Percentiles rank a stretch among this genome's conserved stretches.
phyloP scores from a whole-genome alignment of 2,329 filamentous ascomycete genomes.

The Parastagonospora avenae region DNA sequence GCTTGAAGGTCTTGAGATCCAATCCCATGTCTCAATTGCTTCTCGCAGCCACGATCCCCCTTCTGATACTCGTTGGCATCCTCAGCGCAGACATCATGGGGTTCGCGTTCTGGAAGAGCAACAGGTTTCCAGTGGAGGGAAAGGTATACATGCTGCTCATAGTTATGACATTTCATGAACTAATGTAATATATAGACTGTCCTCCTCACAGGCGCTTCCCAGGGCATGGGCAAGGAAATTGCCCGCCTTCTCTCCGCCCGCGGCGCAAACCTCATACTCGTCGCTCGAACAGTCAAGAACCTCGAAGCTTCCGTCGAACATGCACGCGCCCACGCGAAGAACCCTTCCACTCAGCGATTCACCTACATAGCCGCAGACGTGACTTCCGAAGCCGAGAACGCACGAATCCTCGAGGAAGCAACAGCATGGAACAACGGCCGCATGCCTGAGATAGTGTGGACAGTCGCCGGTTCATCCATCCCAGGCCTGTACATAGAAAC shows the following conservation, averaged over 20 bases:
- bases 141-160: conserved; percentile 62
- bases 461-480: conserved; percentile 75
- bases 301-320: conserved; percentile 72
- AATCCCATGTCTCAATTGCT: conserved; percentile 48
- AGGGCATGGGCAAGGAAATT: conserved; percentile 84
- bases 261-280: conserved; percentile 85
- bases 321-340: conserved; percentile 70
- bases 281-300: conserved; percentile 77
- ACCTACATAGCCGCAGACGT: conserved; percentile 85
- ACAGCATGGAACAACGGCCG: conserved; percentile 76
- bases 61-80: conserved; percentile 44
- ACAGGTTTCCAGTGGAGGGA: conserved; percentile 83
- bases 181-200: conserved; percentile 66
- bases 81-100: conserved; percentile 64
- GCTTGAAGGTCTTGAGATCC: not conserved
- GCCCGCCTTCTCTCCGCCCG: conserved; percentile 77
- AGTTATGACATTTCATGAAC: not conserved
- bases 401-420: conserved; percentile 71
- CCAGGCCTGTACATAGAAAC: conserved; percentile 81
- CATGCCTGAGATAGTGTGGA: conserved; percentile 87
- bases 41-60: conserved; percentile 40
- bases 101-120: conserved; percentile 65
- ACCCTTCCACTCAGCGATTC: conserved; percentile 74
- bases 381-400: conserved; percentile 70
- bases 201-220: conserved; percentile 87